Evolutionary conservation across 176 grass and related monocot species (phyloP).

Genomic region (Cenchrus americanus): DNA sequence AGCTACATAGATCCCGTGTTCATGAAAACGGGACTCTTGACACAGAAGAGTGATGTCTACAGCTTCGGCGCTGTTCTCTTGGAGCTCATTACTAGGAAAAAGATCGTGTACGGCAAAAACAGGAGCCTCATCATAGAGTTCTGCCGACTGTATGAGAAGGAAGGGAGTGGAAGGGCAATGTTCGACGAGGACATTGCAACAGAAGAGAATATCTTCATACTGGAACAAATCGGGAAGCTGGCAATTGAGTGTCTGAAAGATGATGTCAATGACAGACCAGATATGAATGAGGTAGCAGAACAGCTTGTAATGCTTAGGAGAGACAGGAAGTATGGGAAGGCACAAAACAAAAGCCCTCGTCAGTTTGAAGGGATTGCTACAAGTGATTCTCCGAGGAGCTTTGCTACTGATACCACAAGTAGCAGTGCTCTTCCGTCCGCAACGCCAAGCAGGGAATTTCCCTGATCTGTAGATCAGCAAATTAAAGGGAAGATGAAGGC

Average conservation of each 20-base stretch:
- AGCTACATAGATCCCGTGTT: neutral
- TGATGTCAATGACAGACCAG: neutral
- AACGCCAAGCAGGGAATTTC: too few relatives aligned
- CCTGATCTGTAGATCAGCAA: too few relatives aligned
- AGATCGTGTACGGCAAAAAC: neutral
- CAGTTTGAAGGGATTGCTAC: too few relatives aligned
- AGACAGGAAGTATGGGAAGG: neutral
- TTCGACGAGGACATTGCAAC: neutral
- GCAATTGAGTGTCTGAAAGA: neutral
- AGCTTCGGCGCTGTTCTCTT: slow-evolving; percentile 13
- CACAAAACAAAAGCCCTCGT: neutral
- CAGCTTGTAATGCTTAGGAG: slow-evolving; percentile 3
- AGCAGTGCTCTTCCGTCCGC: too few relatives aligned
- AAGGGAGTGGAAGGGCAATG: slow-evolving; percentile 1
- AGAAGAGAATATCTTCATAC: neutral
- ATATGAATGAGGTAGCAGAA: slow-evolving; percentile 3
- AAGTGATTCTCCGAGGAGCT: too few relatives aligned
- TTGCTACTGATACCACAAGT: too few relatives aligned
- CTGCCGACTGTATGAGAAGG: neutral
- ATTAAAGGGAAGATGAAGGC: too few relatives aligned
- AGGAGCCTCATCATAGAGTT: neutral
- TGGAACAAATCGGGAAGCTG: neutral
- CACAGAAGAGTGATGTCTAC: neutral
- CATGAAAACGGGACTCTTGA: neutral
- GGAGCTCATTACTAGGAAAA: neutral